Evolutionary conservation across 805 yeast genomes (phyloP), one percentile per base, ranked within the genome.

Genomic region (Maudiozyma turicensis): DNA sequence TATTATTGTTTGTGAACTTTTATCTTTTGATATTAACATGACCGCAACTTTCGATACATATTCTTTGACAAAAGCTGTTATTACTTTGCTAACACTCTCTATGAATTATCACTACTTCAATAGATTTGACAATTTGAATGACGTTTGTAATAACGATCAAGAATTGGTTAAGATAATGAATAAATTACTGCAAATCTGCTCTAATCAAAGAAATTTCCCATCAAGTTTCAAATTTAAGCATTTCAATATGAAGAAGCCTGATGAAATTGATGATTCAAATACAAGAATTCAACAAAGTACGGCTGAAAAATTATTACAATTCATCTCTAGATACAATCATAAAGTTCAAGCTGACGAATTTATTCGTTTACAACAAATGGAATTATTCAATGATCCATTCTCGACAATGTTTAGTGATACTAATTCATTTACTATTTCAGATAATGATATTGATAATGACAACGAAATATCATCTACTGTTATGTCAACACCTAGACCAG

Each of bases 1-100:
- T 13, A 67, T 78, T 51, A 79, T 80, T 66, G 63, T 84, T 43
- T 81, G 88, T 58, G 89, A 84, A 60, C 67, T 83, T 56, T 73
- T 81, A 48, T 81, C 79, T 51, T 82, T 84, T 63, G 77, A 81
- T 60, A 75, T 78, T 46, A 75, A 74, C 50, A 66, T 82, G 50
- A 76, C 80, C 49, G 76, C 78, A 60, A 72, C 72, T 53, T 76
- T 66, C 55, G 60, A 75, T 3, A 60, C 72, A 7, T 70, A 74
- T 35, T 66, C 73, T 41, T 67, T 77, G 47, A 74, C 84, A 42
- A 69, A 76, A 50, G 77, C 83, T 42, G 72, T 84, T 6, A 66
- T 75, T 35, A 58, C 72, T 35, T 51, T 81, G 41, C 73, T 77
- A 29, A 60, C 69, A 26, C 66, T 72, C 48, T 68, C 74, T 9